These are phyloP conservation scores for Arctostaphylos glauca DNA, from an alignment of 148 eudicot species.

Conservation along the genomic window DNA sequence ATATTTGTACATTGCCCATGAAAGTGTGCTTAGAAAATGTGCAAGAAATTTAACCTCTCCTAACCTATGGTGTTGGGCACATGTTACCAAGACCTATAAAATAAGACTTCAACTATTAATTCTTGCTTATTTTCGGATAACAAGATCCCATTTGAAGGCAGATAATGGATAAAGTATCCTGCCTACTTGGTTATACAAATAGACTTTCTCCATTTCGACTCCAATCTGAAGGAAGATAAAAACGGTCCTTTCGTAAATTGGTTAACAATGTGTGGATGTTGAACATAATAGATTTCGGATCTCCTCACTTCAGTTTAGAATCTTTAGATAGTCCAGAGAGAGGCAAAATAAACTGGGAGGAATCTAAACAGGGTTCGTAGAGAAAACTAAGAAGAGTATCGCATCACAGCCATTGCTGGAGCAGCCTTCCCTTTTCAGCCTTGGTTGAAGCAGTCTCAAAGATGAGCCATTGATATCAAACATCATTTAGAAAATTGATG, in stretches of 20 bases:
- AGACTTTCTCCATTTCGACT: neutral
- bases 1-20: neutral
- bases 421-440: neutral
- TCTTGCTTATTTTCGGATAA: neutral
- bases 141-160: neutral
- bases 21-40: neutral
- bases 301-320: neutral
- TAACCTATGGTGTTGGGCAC: neutral
- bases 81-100: neutral
- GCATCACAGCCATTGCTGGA: neutral
- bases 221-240: neutral
- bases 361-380: neutral
- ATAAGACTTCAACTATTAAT: neutral
- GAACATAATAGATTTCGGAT: neutral
- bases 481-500: neutral
- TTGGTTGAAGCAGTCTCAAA: conserved; percentile 2
- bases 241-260: neutral
- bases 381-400: neutral
- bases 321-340: neutral
- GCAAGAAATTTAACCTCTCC: neutral
- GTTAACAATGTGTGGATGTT: neutral
- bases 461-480: neutral
- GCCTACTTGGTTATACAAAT: neutral
- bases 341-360: neutral
- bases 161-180: neutral